Evolutionary conservation across 345 rosid species (phyloP).

Genomic region (Salix brachista): DNA sequence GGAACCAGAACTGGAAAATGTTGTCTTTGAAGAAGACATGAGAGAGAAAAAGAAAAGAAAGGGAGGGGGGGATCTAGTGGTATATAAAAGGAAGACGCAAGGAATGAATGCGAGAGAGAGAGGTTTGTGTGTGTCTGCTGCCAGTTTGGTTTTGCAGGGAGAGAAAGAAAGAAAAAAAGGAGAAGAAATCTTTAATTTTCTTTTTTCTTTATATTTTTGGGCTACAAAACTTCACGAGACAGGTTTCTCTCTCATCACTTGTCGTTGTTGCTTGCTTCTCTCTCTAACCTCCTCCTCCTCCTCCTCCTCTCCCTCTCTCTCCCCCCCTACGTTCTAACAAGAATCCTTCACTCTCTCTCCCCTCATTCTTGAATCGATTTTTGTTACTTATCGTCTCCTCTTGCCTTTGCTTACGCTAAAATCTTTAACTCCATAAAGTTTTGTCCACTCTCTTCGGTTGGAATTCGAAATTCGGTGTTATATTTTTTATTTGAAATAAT

Average conservation of each 20-base stretch:
- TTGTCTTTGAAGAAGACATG: constrained; percentile 32
- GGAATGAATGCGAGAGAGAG: constrained; percentile 48
- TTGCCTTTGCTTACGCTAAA: background rate
- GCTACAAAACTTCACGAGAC: constrained; percentile 39
- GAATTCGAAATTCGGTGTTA: too few species aligned
- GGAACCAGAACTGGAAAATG: background rate
- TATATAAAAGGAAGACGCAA: constrained; percentile 52
- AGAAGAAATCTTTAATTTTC: constrained; percentile 14
- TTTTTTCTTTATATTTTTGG: background rate
- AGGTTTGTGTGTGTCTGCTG: too few species aligned
- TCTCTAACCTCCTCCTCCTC: background rate
- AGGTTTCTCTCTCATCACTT: background rate
- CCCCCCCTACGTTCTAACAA: background rate
- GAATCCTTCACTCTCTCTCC: background rate
- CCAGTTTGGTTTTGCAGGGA: background rate
- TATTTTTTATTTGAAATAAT: too few species aligned
- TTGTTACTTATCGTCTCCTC: background rate
- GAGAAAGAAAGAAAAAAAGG: background rate
- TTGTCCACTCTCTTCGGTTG: too few species aligned
- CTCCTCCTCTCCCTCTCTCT: background rate
- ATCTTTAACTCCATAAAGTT: background rate
- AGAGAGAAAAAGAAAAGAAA: constrained; percentile 19
- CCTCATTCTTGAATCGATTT: too few species aligned
- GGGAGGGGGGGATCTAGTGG: constrained; percentile 76
- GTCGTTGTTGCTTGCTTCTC: background rate